Conservation (phyloP, 208 protist species). For the Trypanosoma vivax region DNA sequence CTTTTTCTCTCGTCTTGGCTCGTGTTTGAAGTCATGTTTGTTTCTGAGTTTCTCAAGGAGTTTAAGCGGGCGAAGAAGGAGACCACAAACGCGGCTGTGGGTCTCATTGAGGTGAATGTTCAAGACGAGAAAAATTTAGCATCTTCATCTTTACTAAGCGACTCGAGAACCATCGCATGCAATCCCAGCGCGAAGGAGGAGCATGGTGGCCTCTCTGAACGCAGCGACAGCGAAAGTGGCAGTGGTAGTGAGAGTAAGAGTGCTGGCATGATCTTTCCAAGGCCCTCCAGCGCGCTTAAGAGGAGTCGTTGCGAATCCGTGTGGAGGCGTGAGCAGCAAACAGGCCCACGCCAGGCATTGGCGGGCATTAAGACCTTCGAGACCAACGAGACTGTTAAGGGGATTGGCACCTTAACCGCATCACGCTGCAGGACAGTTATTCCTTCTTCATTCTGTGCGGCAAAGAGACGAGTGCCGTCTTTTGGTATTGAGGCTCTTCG, state of each 20-base stretch:
- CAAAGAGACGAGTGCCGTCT: neutral
- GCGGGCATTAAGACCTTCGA: constrained; percentile 14
- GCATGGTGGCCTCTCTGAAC: too few relatives aligned
- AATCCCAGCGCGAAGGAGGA: too few relatives aligned
- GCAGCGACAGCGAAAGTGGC: neutral
- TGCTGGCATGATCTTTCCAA: neutral
- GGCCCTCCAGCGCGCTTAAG: too few relatives aligned
- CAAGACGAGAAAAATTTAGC: too few relatives aligned
- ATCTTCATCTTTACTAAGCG: too few relatives aligned
- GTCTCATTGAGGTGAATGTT: too few relatives aligned
- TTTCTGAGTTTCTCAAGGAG: constrained; percentile 64
- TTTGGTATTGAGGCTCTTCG: constrained; percentile 4
- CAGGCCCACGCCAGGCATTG: constrained; percentile 1
- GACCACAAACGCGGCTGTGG: too few relatives aligned
- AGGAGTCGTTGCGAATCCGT: constrained; percentile 6
- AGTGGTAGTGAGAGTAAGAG: neutral
- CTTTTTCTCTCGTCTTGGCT: constrained; percentile 8
- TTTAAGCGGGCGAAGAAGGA: constrained; percentile 37
- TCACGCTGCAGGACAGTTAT: neutral
- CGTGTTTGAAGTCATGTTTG: constrained; percentile 41
- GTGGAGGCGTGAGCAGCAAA: neutral
- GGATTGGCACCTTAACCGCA: neutral
- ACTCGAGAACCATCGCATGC: too few relatives aligned
- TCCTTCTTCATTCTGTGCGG: neutral
- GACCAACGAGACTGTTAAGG: constrained; percentile 6